Base-by-base conservation (phyloP, 202 grass and related monocot genomes). In the Cymbopogon flexuosus region DNA sequence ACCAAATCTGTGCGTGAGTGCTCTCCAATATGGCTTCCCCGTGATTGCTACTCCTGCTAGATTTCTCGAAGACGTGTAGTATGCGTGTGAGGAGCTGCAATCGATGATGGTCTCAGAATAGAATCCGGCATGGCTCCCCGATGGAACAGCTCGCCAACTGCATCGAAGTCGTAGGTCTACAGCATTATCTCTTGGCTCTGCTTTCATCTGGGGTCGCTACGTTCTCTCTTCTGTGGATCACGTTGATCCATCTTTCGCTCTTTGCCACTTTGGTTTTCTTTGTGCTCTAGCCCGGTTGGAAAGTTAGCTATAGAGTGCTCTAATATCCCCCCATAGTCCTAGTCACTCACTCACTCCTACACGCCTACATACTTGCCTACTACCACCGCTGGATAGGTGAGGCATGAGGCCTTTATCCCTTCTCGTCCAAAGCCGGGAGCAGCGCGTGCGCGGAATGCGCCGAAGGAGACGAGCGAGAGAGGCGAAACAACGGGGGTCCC, bases 361-460 rank as follows among this genome's bases (percentile, higher is more conserved):
- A 52, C 36, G 36, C 18, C 49, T 54, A 54, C 6, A 5, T 18
- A 18, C 47, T n/a, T n/a, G 47, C 47, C 47, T 52, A 52, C 45
- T 54, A 57, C 23, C 10, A 52, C 47, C 16, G 47, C 16, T 51
- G 15, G 6, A 14, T 46, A 16, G 47, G 47, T 52, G 47, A 52
- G 15, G 5, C 58, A 16, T 52, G 47, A 52, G 15, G 5, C 58
- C 34, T 41, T 83, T 83, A 41, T 2, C 15, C 30, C 10, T 4
- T 66, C 67, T 64, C 67, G 71, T 54, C 19, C 19, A 80, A 75
- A 81, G 84, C 84, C 77, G 71, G 62, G 63, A 70, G 71, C 84
- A 81, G 1, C 37, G 84, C 70, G 77, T 75, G 70, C 62, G 68
- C 37, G 59, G 83, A 66, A 70, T 42, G 77, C 52, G 23, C 68